These are phyloP conservation scores for Sordariomycetes sp. DNA, from an alignment of 2,329 filamentous ascomycete genomes.

Conservation along the genomic window DNA sequence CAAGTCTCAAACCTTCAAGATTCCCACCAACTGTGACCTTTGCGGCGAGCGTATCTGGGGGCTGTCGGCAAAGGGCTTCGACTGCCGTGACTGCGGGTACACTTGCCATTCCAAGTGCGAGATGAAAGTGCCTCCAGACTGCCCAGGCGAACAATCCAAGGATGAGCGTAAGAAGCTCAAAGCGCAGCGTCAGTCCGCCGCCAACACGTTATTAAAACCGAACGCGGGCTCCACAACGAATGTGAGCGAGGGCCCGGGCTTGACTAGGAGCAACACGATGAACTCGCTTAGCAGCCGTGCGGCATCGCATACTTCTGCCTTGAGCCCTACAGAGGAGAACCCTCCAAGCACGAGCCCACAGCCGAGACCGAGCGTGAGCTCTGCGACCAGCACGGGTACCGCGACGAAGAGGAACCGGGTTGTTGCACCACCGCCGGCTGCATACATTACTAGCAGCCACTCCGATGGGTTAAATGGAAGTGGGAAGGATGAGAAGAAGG, in stretches of 20 bases:
- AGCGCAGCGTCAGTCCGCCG: conserved; percentile 69
- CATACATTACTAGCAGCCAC: conserved; percentile 61
- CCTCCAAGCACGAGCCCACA: conserved; percentile 14
- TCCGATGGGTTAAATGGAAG: conserved; percentile 33
- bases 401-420: conserved; percentile 56
- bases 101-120: conserved; percentile 98
- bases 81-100: conserved; percentile 93
- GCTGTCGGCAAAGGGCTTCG: conserved; percentile 89
- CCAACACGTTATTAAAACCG: conserved; percentile 50
- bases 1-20: conserved; percentile 98
- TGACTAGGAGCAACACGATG: conserved; percentile 76
- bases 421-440: conserved; percentile 76
- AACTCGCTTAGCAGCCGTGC: conserved; percentile 85
- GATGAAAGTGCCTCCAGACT: conserved; percentile 96
- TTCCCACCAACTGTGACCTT: conserved; percentile 95
- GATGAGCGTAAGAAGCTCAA: conserved; percentile 95
- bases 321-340: conserved; percentile 37
- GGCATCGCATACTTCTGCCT: conserved; percentile 21
- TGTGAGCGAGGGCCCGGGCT: conserved; percentile 53
- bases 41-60: conserved; percentile 98
- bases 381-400: conserved; percentile 16
- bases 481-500: conserved; percentile 44
- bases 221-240: conserved; percentile 25
- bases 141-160: conserved; percentile 86
- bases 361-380: conserved; percentile 16